Evolutionary conservation across 192 early-diverging fungal genomes (phyloP).

Genomic region (Backusella morwellensis): DNA sequence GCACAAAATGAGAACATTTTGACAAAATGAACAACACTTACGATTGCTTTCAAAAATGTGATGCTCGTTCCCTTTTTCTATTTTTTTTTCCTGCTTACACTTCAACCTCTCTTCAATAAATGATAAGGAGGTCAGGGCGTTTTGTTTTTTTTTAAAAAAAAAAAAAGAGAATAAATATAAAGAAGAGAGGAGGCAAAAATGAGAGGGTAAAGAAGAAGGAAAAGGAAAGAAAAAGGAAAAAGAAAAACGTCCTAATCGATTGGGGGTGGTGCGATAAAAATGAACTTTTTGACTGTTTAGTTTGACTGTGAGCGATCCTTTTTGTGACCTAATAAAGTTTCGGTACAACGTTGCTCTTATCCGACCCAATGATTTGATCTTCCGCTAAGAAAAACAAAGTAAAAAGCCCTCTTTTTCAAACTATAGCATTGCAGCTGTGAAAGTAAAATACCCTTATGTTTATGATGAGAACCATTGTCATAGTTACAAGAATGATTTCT

Average conservation of each 20-base stretch:
- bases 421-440: too few species aligned
- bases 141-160: background rate
- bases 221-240: conserved; percentile 4
- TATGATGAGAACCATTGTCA: background rate
- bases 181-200: background rate
- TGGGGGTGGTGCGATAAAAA: background rate
- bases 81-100: background rate
- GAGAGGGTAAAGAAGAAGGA: background rate
- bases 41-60: background rate
- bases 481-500: background rate
- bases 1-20: background rate
- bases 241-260: conserved; percentile 5
- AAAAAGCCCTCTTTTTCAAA: background rate
- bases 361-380: background rate
- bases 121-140: background rate
- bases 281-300: conserved; percentile 1
- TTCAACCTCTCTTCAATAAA: background rate
- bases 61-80: background rate
- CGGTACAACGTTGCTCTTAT: conserved; percentile 6
- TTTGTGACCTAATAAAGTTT: conserved; percentile 21
- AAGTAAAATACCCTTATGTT: background rate
- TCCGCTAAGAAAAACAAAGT: background rate
- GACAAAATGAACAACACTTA: background rate
- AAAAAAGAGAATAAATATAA: background rate
- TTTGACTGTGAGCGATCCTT: background rate